Conservation (phyloP, 495 filamentous ascomycete species). For the Aspergillus asperescens region DNA sequence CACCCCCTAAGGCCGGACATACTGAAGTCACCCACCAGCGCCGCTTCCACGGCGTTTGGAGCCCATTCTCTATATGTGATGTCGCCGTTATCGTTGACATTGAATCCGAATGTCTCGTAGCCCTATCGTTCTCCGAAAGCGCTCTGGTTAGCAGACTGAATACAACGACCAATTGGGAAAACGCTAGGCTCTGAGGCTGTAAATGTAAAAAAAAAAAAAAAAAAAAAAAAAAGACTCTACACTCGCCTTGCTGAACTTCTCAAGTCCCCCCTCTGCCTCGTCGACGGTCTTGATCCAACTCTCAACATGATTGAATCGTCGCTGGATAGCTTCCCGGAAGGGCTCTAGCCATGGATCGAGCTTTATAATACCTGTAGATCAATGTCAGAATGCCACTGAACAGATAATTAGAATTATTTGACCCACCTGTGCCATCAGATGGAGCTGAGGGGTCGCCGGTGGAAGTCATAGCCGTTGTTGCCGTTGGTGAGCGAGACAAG, state of each 20-base stretch:
- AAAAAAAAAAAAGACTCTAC: neutral
- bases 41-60: conserved; percentile 75
- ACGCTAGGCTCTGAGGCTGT: no score
- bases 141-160: neutral
- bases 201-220: neutral
- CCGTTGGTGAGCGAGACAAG: conserved; percentile 10
- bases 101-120: conserved; percentile 79
- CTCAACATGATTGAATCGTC: conserved; percentile 74
- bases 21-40: conserved; percentile 97
- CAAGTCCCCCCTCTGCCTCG: conserved; percentile 79
- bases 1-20: conserved; percentile 23
- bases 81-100: conserved; percentile 70
- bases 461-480: conserved; percentile 13
- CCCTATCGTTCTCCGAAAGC: conserved; percentile 47
- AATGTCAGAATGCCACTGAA: conserved; percentile 1
- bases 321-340: conserved; percentile 70
- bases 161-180: no score
- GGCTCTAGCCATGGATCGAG: conserved; percentile 89
- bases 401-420: neutral
- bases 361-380: conserved; percentile 64
- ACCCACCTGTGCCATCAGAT: conserved; percentile 26
- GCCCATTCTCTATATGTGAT: conserved; percentile 96
- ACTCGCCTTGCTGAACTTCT: conserved; percentile 82
- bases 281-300: conserved; percentile 81
- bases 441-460: conserved; percentile 18